Percentiles rank a stretch among this genome's conserved stretches.
Conservation (phyloP, 768 basidiomycete genomes). For the Lanmaoa rubissima region DNA sequence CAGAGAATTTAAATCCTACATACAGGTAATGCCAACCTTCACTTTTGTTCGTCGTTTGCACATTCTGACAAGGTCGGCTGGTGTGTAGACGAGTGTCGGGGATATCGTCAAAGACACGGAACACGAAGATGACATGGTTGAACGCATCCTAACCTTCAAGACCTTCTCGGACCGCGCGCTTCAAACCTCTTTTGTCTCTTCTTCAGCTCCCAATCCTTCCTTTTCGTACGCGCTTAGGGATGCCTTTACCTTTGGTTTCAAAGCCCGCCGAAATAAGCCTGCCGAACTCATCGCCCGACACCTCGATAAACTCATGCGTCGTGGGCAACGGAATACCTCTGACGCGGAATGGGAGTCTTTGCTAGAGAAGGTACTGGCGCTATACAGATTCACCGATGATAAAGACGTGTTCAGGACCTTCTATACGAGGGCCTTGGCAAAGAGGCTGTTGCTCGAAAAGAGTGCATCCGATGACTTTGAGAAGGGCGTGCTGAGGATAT, state of each 20-base stretch:
- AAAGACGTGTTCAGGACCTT: conserved; percentile 94
- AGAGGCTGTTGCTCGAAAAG: conserved; percentile 77
- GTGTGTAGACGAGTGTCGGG: conserved; percentile 50
- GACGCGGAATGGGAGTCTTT: conserved; percentile 61
- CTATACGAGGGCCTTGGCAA: conserved; percentile 87
- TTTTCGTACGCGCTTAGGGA: conserved; percentile 69
- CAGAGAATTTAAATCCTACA: conserved; percentile 57
- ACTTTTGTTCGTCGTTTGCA: not conserved
- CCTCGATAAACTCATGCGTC: conserved; percentile 83
- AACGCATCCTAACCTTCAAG: conserved; percentile 67
- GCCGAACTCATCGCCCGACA: conserved; percentile 94
- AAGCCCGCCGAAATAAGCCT: conserved; percentile 73
- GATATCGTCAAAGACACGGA: conserved; percentile 61
- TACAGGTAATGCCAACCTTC: conserved; percentile 44
- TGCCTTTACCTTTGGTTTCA: conserved; percentile 74
- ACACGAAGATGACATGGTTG: conserved; percentile 77
- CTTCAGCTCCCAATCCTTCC: conserved; percentile 45
- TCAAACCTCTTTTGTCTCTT: conserved; percentile 47
- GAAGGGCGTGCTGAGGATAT: conserved; percentile 75
- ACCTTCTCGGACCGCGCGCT: conserved; percentile 52
- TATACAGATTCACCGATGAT: conserved; percentile 88
- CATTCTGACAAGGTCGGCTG: not conserved
- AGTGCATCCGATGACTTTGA: conserved; percentile 89
- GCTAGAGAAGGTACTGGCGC: conserved; percentile 62
- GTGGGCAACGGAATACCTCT: conserved; percentile 69